Percentiles rank a stretch among this genome's conserved stretches.
Evolutionary conservation across 1,284 basidiomycete species (phyloP).

Genomic region (Fomitopsis pinicola): DNA sequence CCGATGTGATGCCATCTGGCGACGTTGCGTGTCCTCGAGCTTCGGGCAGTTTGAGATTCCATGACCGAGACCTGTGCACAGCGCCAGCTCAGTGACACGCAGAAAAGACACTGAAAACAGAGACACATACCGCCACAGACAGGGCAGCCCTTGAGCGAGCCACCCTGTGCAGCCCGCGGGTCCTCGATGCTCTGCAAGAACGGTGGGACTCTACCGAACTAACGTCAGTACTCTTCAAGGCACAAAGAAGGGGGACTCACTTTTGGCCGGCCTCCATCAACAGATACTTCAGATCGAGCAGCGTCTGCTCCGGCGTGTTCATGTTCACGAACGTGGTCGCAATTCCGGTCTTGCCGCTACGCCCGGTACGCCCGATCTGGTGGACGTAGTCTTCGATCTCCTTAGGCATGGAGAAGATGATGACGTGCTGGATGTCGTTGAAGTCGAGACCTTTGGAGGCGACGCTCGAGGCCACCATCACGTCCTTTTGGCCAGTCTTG

Average conservation of each 20-base stretch:
- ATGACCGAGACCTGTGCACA: slow-evolving; percentile 77
- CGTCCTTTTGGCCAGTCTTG: slow-evolving; percentile 95
- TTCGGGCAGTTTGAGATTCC: slow-evolving; percentile 94
- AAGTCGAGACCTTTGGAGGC: slow-evolving; percentile 99
- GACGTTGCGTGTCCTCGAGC: slow-evolving; percentile 87
- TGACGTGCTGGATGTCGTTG: slow-evolving; percentile 96
- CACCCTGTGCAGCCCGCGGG: slow-evolving; percentile 77
- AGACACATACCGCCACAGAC: slow-evolving; percentile 83
- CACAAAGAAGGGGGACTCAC: slow-evolving; percentile 38
- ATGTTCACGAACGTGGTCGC: slow-evolving; percentile 99
- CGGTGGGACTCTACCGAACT: slow-evolving; percentile 77
- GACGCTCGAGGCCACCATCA: slow-evolving; percentile 98
- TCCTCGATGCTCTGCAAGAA: slow-evolving; percentile 92
- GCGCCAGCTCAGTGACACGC: neutral
- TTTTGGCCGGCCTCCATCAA: slow-evolving; percentile 98
- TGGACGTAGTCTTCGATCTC: slow-evolving; percentile 99
- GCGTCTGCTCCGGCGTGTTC: slow-evolving; percentile 93
- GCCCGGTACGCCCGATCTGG: slow-evolving; percentile 97
- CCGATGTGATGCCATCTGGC: slow-evolving; percentile 84
- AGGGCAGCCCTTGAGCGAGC: slow-evolving; percentile 82
- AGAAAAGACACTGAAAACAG: neutral
- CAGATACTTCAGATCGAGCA: slow-evolving; percentile 95
- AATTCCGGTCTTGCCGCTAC: slow-evolving; percentile 96
- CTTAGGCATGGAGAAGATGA: slow-evolving; percentile 98
- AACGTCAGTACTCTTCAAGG: slow-evolving; percentile 4